These are phyloP conservation scores for Coemansia sp. DNA, from an alignment of 192 early-diverging fungal species.

Conservation along the genomic window DNA sequence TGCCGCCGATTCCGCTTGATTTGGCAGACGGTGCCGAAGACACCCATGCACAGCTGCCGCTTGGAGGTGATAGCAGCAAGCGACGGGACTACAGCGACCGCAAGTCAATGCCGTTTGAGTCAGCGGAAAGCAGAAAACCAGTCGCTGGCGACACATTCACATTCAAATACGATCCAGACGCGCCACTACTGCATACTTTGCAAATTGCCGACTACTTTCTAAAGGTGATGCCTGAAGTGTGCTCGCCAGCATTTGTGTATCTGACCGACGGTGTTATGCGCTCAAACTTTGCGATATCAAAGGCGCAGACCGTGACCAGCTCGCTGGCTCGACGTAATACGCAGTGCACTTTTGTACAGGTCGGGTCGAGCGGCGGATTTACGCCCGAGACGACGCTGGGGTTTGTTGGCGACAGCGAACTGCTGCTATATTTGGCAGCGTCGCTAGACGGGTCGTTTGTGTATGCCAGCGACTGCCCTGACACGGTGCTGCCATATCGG, in stretches of 20 bases:
- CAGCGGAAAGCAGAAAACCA: slow-evolving; percentile 17
- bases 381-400: slow-evolving; percentile 73
- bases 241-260: slow-evolving; percentile 58
- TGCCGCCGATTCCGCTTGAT: slow-evolving; percentile 37
- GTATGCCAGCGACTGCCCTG: slow-evolving; percentile 66
- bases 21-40: background rate
- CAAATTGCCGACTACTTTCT: slow-evolving; percentile 56
- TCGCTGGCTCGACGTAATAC: slow-evolving; percentile 59
- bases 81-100: slow-evolving; percentile 1
- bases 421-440: slow-evolving; percentile 65
- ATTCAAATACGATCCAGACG: slow-evolving; percentile 42
- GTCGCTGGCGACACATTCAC: slow-evolving; percentile 42
- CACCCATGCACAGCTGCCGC: background rate
- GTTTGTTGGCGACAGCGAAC: slow-evolving; percentile 74
- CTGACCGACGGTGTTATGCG: slow-evolving; percentile 76
- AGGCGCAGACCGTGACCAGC: slow-evolving; percentile 54
- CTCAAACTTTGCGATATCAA: slow-evolving; percentile 65
- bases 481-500: slow-evolving; percentile 27
- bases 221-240: slow-evolving; percentile 51
- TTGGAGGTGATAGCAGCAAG: background rate
- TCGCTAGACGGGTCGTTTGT: slow-evolving; percentile 69
- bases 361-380: slow-evolving; percentile 65
- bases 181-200: slow-evolving; percentile 46
- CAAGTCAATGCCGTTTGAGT: slow-evolving; percentile 16
- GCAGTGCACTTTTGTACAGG: slow-evolving; percentile 67